Evolutionary conservation across 345 rosid genomes (phyloP).

Genomic region (Pugionium cornutum): DNA sequence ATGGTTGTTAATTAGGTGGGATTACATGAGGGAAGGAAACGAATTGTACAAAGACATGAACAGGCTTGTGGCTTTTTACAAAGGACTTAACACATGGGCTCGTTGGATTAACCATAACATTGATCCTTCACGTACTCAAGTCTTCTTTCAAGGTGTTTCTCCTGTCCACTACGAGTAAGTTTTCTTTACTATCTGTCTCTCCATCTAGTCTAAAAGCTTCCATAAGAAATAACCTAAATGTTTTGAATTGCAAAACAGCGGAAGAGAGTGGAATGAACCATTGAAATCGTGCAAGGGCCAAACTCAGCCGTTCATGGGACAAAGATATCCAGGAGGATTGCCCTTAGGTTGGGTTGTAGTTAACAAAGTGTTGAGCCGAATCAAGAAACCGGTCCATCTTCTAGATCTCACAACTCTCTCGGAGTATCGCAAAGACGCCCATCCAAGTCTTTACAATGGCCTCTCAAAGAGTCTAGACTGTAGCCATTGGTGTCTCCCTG

Average conservation of each 20-base stretch:
- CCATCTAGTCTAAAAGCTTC: not conserved
- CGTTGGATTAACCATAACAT: constrained; percentile 77
- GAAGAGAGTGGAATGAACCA: constrained; percentile 77
- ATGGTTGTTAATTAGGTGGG: constrained; percentile 54
- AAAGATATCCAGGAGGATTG: constrained; percentile 65
- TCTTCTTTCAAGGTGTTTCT: constrained; percentile 83
- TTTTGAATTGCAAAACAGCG: constrained; percentile 45
- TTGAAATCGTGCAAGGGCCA: constrained; percentile 56
- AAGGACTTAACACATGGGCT: constrained; percentile 90
- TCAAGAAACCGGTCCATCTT: constrained; percentile 68
- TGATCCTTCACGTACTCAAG: constrained; percentile 63
- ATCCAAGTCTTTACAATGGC: constrained; percentile 62
- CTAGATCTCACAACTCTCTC: constrained; percentile 72
- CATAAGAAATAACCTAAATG: not conserved
- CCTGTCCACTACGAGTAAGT: constrained; percentile 92
- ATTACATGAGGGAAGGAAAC: constrained; percentile 68
- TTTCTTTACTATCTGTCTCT: not conserved
- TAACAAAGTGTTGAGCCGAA: constrained; percentile 67
- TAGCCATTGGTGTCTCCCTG: constrained; percentile 97
- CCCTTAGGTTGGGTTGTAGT: constrained; percentile 74
- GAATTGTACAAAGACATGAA: constrained; percentile 74
- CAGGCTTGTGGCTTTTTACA: constrained; percentile 75
- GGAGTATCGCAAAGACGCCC: constrained; percentile 70
- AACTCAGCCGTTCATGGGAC: constrained; percentile 63
- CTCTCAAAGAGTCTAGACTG: constrained; percentile 52